Evolutionary conservation across 495 filamentous ascomycete genomes (phyloP).

Genomic region (Hyaloscypha bicolor): DNA sequence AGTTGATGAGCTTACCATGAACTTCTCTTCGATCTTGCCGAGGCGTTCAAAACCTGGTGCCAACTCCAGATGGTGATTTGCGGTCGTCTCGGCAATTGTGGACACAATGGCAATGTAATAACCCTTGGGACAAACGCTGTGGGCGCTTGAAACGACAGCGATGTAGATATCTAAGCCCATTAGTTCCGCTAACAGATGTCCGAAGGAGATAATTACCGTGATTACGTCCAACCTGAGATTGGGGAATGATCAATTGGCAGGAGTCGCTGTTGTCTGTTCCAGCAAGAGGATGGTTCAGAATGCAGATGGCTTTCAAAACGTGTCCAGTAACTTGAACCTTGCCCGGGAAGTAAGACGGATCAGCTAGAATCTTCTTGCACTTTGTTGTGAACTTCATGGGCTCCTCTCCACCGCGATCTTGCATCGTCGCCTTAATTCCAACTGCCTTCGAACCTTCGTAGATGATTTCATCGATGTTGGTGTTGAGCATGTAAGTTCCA

Average conservation of each 20-base stretch:
- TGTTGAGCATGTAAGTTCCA: conserved; percentile 99
- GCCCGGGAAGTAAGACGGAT: conserved; percentile 93
- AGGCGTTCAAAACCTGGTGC: conserved; percentile 92
- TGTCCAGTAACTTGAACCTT: conserved; percentile 87
- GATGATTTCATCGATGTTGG: conserved; percentile 82
- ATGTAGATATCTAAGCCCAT: conserved; percentile 85
- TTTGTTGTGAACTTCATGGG: conserved; percentile 94
- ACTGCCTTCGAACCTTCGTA: conserved; percentile 80
- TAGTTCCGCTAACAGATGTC: conserved; percentile 2
- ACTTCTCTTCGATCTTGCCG: conserved; percentile 93
- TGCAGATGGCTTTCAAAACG: conserved; percentile 93
- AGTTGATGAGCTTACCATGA: conserved; percentile 62
- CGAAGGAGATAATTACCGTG: conserved; percentile 63
- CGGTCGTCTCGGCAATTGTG: conserved; percentile 88
- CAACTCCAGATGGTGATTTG: conserved; percentile 95
- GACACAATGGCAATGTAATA: conserved; percentile 99
- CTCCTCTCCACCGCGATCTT: conserved; percentile 73
- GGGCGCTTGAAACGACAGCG: conserved; percentile 90
- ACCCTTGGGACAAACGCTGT: conserved; percentile 98
- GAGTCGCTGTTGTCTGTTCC: conserved; percentile 88
- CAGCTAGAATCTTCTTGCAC: conserved; percentile 92
- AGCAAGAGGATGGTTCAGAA: conserved; percentile 91
- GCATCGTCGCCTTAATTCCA: conserved; percentile 97
- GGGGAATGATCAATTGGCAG: conserved; percentile 94
- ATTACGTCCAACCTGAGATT: conserved; percentile 92